Conservation (phyloP, 1,284 basidiomycete species). For the Ustilago tritici region DNA sequence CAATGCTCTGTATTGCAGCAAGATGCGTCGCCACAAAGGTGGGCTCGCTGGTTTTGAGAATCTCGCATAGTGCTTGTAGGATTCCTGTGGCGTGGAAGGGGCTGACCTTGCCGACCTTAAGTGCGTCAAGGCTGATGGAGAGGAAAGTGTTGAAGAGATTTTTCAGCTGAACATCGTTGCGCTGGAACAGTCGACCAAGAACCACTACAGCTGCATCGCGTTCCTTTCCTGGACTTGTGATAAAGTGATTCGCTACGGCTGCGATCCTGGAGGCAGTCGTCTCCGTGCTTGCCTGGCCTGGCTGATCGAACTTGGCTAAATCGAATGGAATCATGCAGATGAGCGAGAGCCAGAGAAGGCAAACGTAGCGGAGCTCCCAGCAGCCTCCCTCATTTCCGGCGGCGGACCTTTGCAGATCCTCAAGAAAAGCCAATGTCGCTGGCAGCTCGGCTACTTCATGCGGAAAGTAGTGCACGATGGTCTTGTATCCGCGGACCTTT, state of each 20-base stretch:
- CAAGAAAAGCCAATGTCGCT: slow-evolving; percentile 79
- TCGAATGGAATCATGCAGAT: slow-evolving; percentile 95
- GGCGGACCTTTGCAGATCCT: slow-evolving; percentile 67
- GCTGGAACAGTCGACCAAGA: slow-evolving; percentile 81
- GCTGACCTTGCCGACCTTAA: slow-evolving; percentile 17
- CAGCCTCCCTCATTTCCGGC: background rate
- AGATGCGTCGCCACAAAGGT: slow-evolving; percentile 41
- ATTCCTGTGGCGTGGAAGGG: slow-evolving; percentile 74
- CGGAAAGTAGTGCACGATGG: slow-evolving; percentile 89
- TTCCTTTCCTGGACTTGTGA: slow-evolving; percentile 81
- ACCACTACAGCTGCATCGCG: slow-evolving; percentile 81
- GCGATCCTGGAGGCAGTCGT: slow-evolving; percentile 75
- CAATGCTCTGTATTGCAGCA: slow-evolving; percentile 32
- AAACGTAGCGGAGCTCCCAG: slow-evolving; percentile 87
- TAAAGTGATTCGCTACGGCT: slow-evolving; percentile 75
- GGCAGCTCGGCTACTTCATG: slow-evolving; percentile 86
- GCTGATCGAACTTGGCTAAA: slow-evolving; percentile 82
- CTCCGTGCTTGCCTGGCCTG: slow-evolving; percentile 64
- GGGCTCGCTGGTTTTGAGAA: slow-evolving; percentile 75
- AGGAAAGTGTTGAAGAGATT: slow-evolving; percentile 25
- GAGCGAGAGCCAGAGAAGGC: slow-evolving; percentile 91
- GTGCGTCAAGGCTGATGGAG: slow-evolving; percentile 11
- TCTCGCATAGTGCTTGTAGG: slow-evolving; percentile 80
- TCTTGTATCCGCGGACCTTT: slow-evolving; percentile 92
- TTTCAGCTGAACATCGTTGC: slow-evolving; percentile 68